Conservation (phyloP, 176 grass and related monocot genomes). For the Dendrocalamus sinicus region DNA sequence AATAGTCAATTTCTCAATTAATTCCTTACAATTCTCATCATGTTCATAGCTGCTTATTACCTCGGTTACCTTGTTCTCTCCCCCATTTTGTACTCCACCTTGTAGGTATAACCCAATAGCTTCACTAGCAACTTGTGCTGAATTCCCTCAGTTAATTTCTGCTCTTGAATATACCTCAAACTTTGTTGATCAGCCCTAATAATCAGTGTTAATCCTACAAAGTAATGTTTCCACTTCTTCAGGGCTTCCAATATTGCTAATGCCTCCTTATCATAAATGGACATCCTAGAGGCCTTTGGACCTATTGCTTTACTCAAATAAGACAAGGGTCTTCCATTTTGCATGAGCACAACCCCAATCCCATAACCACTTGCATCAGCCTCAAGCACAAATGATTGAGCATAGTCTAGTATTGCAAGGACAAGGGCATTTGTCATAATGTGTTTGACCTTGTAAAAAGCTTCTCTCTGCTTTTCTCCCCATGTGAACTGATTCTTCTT, state of each 20-base stretch:
- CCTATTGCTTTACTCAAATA: background rate
- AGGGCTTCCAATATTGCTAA: background rate
- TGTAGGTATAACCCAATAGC: too few species aligned
- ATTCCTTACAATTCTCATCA: too few species aligned
- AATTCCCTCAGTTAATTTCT: too few species aligned
- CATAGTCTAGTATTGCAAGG: background rate
- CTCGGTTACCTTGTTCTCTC: too few species aligned
- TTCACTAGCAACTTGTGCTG: too few species aligned
- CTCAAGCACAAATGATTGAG: background rate
- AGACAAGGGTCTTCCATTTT: background rate
- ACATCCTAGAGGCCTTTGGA: background rate
- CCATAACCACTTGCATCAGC: background rate
- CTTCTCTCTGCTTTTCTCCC: too few species aligned
- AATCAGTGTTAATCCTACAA: rapidly evolving
- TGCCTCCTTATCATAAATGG: background rate
- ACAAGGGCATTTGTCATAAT: background rate
- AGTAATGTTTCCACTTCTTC: background rate
- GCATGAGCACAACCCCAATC: background rate
- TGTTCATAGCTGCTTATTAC: too few species aligned
- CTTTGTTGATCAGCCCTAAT: background rate
- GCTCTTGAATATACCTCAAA: background rate
- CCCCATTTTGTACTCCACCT: too few species aligned
- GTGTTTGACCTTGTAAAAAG: too few species aligned
- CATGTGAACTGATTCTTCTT: too few species aligned
- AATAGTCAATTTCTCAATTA: too few species aligned